Percentiles rank a stretch among this genome's conserved stretches.
Evolutionary conservation across 495 filamentous ascomycete genomes (phyloP).

Genomic region (Aspergillus campestris): DNA sequence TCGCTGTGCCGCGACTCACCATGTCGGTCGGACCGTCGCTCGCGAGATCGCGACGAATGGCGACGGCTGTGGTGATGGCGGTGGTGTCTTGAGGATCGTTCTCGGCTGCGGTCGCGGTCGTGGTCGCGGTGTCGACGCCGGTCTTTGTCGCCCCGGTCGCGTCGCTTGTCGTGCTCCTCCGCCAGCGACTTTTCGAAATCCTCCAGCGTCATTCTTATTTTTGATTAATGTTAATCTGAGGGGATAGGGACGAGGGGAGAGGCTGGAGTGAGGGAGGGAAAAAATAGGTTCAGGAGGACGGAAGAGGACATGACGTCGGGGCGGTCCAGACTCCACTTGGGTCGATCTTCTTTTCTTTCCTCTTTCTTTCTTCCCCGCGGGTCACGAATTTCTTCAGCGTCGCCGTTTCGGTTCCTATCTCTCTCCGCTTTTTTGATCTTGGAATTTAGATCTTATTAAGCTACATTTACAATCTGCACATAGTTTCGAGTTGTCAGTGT

Average conservation of each 20-base stretch:
- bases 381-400: constrained; percentile 22
- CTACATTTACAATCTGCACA: background rate
- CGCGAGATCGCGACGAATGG: constrained; percentile 37
- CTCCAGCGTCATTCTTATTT: constrained; percentile 41
- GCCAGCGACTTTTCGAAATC: constrained; percentile 46
- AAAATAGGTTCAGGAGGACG: constrained; percentile 12
- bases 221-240: background rate
- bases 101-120: constrained; percentile 33
- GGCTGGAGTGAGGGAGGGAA: constrained; percentile 5
- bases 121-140: constrained; percentile 27
- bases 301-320: constrained; percentile 28
- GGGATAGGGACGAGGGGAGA: background rate
- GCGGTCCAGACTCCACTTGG: constrained; percentile 25
- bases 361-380: constrained; percentile 11
- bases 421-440: background rate
- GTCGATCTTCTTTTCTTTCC: constrained; percentile 20
- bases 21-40: constrained; percentile 23
- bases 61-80: constrained; percentile 36
- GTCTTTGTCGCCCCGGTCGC: constrained; percentile 28
- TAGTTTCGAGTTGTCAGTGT: background rate
- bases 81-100: constrained; percentile 26
- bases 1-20: constrained; percentile 30
- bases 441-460: background rate
- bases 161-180: constrained; percentile 29
- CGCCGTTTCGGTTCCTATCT: background rate